Base-by-base conservation (phyloP, 1,284 basidiomycete genomes). In the Cutaneotrichosporon cutaneum region DNA sequence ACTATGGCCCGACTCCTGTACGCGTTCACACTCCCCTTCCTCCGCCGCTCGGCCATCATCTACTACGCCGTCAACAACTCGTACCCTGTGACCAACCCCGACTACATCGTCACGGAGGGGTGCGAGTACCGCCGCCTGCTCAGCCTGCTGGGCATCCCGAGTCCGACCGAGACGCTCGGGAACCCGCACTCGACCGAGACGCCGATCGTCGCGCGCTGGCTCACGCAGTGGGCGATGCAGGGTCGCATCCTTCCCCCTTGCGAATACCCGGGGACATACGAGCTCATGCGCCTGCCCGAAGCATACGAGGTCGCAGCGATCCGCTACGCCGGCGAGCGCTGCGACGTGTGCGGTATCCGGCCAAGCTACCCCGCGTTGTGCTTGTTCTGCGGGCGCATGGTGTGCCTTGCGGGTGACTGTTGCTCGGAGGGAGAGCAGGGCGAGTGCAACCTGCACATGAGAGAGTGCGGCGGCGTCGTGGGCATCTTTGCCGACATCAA, bases 391-490 rank as follows among this genome's bases (percentile, higher is more conserved):
- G 95, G 95, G 1, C 83, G 87, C 50, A 86, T 90, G 18, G 87
- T 92, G 9, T 99, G 96, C 75, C 86, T 94, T 80, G 91, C 94
- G 74, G 91, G 90, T 67, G 90, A 94, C 71, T 99, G 95, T 74
- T 99, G 95, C 77, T 84, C 85, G 68, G 90, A 94, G 69, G 80
- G 84, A 67, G 78, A 86, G 62, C 78, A 90, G 82, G 81, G 87
- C 36, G 96, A 99, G 76, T 98, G 95, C 79, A 99, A 98, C 77
- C 86, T 91, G 82, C 96, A 99, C 77, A 90, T 89, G 68, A 84
- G 92, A 83, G 89, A 91, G 90, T 96, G 95, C 70, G 92, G 91
- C 9, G 94, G 93, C 3, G 87, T 88, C 0, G 83, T 92, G 36
- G 96, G 94, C 8, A 80, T 94, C 60, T 99, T 89, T 78, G 94